Percentiles rank a stretch among this genome's conserved stretches.
Conservation (phyloP, 1,139 yeast genomes). For the Suhomyces coccinellae region DNA sequence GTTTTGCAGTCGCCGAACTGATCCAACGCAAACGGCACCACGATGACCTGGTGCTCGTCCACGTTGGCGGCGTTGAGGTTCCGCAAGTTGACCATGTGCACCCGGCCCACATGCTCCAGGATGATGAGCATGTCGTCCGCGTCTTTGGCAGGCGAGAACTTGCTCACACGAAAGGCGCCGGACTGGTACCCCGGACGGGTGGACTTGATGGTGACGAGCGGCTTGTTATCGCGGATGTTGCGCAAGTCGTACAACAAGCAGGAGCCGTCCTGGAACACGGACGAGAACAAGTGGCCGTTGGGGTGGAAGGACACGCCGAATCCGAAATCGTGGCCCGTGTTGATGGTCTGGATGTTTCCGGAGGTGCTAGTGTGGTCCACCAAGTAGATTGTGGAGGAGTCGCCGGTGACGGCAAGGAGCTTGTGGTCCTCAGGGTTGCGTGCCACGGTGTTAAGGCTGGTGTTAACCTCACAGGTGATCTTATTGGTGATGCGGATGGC, state of each 20-base stretch:
- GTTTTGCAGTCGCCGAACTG: constrained; percentile 36
- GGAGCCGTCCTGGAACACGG: constrained; percentile 83
- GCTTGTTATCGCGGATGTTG: constrained; percentile 41
- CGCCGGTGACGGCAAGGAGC: constrained; percentile 45
- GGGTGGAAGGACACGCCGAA: constrained; percentile 78
- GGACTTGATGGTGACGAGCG: constrained; percentile 56
- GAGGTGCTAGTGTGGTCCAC: constrained; percentile 33
- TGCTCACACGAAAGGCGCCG: constrained; percentile 67
- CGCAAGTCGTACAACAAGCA: constrained; percentile 77
- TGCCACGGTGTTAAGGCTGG: constrained; percentile 43
- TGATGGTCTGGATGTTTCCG: constrained; percentile 30
- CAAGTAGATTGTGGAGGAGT: constrained; percentile 38
- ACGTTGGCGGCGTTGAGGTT: constrained; percentile 40
- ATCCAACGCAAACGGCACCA: constrained; percentile 49
- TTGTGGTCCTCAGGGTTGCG: constrained; percentile 32
- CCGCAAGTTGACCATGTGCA: constrained; percentile 79
- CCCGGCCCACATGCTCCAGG: constrained; percentile 83
- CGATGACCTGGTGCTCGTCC: constrained; percentile 69
- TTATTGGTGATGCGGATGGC: constrained; percentile 36
- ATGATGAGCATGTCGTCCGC: constrained; percentile 74
- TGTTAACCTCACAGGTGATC: constrained; percentile 40
- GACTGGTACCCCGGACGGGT: constrained; percentile 59
- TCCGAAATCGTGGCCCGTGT: constrained; percentile 72
- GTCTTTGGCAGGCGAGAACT: constrained; percentile 59
- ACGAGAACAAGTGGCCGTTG: constrained; percentile 70